These are phyloP conservation scores for Verticillium tricorpus DNA, from an alignment of 2,329 filamentous ascomycete genomes.

Conservation along the genomic window DNA sequence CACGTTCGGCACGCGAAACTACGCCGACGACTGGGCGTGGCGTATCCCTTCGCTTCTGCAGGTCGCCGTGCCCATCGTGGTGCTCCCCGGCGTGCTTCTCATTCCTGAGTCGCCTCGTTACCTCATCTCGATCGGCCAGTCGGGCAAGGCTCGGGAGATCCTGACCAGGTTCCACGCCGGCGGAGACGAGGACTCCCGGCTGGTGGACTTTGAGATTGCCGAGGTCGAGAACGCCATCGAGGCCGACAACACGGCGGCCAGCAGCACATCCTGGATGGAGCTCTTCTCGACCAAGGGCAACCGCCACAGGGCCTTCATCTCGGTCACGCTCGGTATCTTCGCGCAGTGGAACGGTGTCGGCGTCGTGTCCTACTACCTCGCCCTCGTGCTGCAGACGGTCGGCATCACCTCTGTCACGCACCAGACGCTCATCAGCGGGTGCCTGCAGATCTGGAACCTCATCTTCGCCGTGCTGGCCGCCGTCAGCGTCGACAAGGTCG, in stretches of 20 bases:
- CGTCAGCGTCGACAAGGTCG: slow-evolving; percentile 20
- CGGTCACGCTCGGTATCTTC: slow-evolving; percentile 22
- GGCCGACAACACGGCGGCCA: background rate
- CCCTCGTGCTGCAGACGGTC: slow-evolving; percentile 23
- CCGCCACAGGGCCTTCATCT: slow-evolving; percentile 21
- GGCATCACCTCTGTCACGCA: slow-evolving; percentile 22
- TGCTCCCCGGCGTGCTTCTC: slow-evolving; percentile 13
- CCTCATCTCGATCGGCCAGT: slow-evolving; percentile 2
- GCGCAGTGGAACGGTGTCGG: slow-evolving; percentile 31
- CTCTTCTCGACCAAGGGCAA: slow-evolving; percentile 34
- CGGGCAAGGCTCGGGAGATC: slow-evolving; percentile 27
- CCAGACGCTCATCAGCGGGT: slow-evolving; percentile 23
- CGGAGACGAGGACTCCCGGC: slow-evolving; percentile 30
- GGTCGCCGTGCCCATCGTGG: slow-evolving; percentile 7
- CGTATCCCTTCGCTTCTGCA: slow-evolving; percentile 36
- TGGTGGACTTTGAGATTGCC: slow-evolving; percentile 22
- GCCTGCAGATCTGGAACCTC: slow-evolving; percentile 19
- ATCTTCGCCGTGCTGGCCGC: slow-evolving; percentile 22
- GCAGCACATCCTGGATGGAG: slow-evolving; percentile 28
- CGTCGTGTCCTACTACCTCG: slow-evolving; percentile 29
- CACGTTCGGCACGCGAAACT: slow-evolving; percentile 38
- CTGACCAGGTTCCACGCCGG: slow-evolving; percentile 36
- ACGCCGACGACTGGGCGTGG: slow-evolving; percentile 40
- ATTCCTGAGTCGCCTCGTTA: slow-evolving; percentile 14
- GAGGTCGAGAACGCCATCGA: slow-evolving; percentile 9